Base-by-base conservation (phyloP, 129 eudicot genomes). In the Tagetes erecta region DNA sequence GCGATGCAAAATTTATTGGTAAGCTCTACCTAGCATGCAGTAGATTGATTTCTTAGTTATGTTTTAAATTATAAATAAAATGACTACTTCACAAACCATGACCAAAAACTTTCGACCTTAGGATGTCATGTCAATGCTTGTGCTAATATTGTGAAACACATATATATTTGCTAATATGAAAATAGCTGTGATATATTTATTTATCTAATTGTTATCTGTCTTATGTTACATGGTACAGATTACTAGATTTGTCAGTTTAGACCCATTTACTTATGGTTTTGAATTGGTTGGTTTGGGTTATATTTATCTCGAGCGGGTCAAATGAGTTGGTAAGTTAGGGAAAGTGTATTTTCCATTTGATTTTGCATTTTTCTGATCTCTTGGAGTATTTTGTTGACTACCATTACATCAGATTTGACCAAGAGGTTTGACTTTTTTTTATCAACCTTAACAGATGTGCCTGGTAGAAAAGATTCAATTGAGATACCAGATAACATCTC, bases 1-100 rank as follows among this genome's bases (percentile, higher is more conserved):
- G 82, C 82, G 73, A 79, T 62, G 73, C 84, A 1, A 76, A 84
- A 27, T 67, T 57, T 70, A 51, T 90, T 20, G 97, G 98, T 93
- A 82, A 71, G 85, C 57, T 57, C 20, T 35, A 34, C 20, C 66
- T 34, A 33, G 41, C 8, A 11, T 59, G 40, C 66, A 59, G 40
- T 46, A 62, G 41, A 47, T 40, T 67, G 13, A 13, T n/a, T 11
- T 67, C 3, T 27, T 59, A 30, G 10, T 65, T 20, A 3, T 11
- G 63, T 31, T 59, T 33, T 2, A 64, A 4, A 46, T 10, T 34
- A 11, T 34, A 31, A 57, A 8, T 57, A 57, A 13, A 30, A 53
- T 47, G 57, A n/a, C 37, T 31, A 57, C 31, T 31, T 34, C n/a
- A 34, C 14, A 34, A 3, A 33, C 41, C 10, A 10, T 59, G 65